Percentiles rank a stretch among this genome's conserved stretches.
Evolutionary conservation across 2,329 filamentous ascomycete species (phyloP).

Genomic region (Orbilia ellipsospora): DNA sequence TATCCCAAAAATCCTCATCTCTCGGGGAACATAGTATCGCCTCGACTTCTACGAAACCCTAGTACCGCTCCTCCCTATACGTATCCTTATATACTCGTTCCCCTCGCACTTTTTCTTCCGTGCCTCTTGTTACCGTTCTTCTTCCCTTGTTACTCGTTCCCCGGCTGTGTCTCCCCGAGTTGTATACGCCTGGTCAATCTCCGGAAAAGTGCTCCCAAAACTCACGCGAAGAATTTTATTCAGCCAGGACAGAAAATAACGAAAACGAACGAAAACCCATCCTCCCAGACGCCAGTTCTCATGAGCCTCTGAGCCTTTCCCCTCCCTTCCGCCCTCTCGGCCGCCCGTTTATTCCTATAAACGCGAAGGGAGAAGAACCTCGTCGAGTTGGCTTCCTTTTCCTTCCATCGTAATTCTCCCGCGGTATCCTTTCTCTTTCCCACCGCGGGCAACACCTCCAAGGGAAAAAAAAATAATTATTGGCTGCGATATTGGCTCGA

Average conservation of each 20-base stretch:
- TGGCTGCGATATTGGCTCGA: slow-evolving; percentile 17
- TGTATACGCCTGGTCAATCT: not conserved
- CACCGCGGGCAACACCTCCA: slow-evolving; percentile 40
- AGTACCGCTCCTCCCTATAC: no score
- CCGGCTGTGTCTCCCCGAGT: slow-evolving; percentile 6
- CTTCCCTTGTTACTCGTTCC: not conserved
- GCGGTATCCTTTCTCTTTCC: slow-evolving; percentile 30
- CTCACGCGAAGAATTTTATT: slow-evolving; percentile 48
- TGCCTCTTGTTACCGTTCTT: not conserved
- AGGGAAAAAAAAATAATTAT: slow-evolving; percentile 11
- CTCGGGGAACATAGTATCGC: not conserved
- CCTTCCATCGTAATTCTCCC: slow-evolving; percentile 7
- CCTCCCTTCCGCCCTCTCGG: slow-evolving; percentile 28
- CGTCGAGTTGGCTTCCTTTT: slow-evolving; percentile 25
- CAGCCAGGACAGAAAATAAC: slow-evolving; percentile 1
- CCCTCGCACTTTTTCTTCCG: no score
- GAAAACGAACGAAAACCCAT: slow-evolving; percentile 2
- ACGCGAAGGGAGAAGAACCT: slow-evolving; percentile 42
- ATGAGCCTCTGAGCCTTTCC: slow-evolving; percentile 45
- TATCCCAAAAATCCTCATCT: no score
- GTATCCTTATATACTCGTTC: no score
- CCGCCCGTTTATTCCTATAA: slow-evolving; percentile 52
- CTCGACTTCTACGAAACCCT: not conserved
- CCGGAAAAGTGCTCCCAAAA: slow-evolving; percentile 30
- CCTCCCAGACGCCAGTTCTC: slow-evolving; percentile 23